Percentiles rank a stretch among this genome's conserved stretches.
Conservation (phyloP, 192 early-diverging fungal species). For the Coemansia sp. region DNA sequence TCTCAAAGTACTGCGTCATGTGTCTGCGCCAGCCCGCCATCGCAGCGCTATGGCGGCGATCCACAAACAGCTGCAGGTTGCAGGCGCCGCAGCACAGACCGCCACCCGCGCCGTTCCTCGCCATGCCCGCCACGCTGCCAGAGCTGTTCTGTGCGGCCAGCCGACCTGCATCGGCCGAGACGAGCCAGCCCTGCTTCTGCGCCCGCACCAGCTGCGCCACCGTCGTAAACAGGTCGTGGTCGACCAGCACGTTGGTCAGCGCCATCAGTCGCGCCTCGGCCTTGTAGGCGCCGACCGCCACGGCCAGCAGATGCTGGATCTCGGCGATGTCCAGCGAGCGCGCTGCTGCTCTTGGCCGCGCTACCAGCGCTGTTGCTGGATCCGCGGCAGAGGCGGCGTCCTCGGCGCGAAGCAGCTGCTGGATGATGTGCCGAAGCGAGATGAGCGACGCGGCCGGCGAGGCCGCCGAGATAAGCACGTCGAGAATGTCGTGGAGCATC, state of each 20-base stretch:
- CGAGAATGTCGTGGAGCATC: slow-evolving; percentile 47
- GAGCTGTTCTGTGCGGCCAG: not conserved
- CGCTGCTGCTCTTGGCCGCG: slow-evolving; percentile 4
- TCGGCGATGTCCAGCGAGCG: slow-evolving; percentile 40
- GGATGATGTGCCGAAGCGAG: slow-evolving; percentile 42
- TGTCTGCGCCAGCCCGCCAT: slow-evolving; percentile 33
- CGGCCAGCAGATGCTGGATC: slow-evolving; percentile 45
- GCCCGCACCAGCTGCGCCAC: slow-evolving; percentile 46
- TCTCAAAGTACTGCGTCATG: slow-evolving; percentile 37
- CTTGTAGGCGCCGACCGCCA: slow-evolving; percentile 50
- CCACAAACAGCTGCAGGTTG: slow-evolving; percentile 25
- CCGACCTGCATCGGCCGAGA: not conserved
- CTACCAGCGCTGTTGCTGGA: not conserved
- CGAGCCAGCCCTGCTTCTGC: slow-evolving; percentile 48
- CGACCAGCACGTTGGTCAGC: slow-evolving; percentile 42
- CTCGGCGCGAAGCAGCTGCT: slow-evolving; percentile 35
- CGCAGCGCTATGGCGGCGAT: slow-evolving; percentile 27
- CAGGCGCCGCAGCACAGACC: slow-evolving; percentile 25
- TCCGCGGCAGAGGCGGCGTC: not conserved
- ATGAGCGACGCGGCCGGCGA: slow-evolving; percentile 45
- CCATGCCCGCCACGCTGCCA: not conserved
- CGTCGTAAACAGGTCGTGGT: slow-evolving; percentile 47
- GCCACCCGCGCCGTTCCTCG: not conserved
- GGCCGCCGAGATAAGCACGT: slow-evolving; percentile 44
- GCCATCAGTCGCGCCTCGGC: slow-evolving; percentile 48